phyloP scores from a whole-genome alignment of 2,329 filamentous ascomycete species.

The Fusarium sp. region DNA sequence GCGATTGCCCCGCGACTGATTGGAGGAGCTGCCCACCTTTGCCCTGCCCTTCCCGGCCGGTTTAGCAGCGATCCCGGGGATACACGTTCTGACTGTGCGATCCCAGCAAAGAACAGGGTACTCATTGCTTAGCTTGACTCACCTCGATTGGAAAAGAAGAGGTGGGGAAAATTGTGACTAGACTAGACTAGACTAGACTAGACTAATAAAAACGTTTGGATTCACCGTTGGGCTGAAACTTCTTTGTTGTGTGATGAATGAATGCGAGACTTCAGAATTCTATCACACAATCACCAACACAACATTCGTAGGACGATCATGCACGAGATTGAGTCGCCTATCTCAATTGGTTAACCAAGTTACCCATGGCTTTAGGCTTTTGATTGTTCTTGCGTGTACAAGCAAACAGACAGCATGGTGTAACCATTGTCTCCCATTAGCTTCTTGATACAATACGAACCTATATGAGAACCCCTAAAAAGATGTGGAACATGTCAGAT shows the following conservation, averaged over 20 bases:
- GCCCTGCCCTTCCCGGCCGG: conserved; percentile 26
- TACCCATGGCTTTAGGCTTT: conserved; percentile 2
- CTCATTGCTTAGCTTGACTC: conserved; percentile 25
- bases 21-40: conserved; percentile 20
- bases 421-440: not conserved
- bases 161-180: not conserved
- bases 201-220: conserved; percentile 11
- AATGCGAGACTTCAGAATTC: not conserved
- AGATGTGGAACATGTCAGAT: not conserved
- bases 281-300: too few relatives aligned
- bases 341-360: conserved; percentile 23
- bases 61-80: not conserved
- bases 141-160: conserved; percentile 5
- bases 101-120: conserved; percentile 20
- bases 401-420: conserved; percentile 7
- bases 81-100: conserved; percentile 13
- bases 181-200: too few relatives aligned
- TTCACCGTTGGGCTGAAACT: conserved; percentile 5
- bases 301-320: not conserved
- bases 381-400: not conserved
- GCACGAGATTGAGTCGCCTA: conserved; percentile 14
- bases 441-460: not conserved
- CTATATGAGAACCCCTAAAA: not conserved
- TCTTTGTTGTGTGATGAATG: not conserved
- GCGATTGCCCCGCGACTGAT: conserved; percentile 37